Evolutionary conservation across 441 rosid genomes (phyloP).

Genomic region (Pelargonium cotyledonis): DNA sequence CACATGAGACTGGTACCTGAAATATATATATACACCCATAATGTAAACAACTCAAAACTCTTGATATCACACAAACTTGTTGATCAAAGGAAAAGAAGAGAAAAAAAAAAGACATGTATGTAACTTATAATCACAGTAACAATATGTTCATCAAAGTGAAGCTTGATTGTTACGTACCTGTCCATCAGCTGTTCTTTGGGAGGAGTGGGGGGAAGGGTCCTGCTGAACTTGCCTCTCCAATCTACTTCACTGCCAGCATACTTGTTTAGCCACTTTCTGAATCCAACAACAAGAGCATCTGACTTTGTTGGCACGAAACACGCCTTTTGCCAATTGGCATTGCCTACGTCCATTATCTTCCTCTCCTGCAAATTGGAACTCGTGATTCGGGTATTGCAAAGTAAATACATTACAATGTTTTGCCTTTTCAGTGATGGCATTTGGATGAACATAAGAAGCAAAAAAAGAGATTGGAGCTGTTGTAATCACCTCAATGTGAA

Average conservation of each 20-base stretch:
- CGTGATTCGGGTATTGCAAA: not conserved
- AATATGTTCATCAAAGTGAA: not conserved
- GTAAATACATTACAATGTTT: not conserved
- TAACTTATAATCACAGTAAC: too few relatives aligned
- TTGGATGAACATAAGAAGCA: not conserved
- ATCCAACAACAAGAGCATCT: constrained; percentile 68
- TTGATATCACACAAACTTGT: too few relatives aligned
- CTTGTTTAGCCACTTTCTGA: constrained; percentile 77
- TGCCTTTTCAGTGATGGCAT: too few relatives aligned
- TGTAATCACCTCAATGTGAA: constrained; percentile 65
- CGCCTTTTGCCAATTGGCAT: constrained; percentile 72
- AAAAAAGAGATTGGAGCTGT: not conserved
- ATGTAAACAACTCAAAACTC: too few relatives aligned
- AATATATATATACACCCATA: not conserved
- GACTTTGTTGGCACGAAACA: constrained; percentile 81
- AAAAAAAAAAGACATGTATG: too few relatives aligned
- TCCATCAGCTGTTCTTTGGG: constrained; percentile 77
- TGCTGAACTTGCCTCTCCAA: constrained; percentile 68
- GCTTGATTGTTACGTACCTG: constrained; percentile 37
- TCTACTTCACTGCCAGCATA: constrained; percentile 55
- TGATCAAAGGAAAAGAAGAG: too few relatives aligned
- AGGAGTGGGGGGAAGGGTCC: constrained; percentile 67
- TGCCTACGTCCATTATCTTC: constrained; percentile 60
- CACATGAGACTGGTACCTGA: constrained; percentile 84
- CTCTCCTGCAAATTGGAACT: constrained; percentile 46